Evolutionary conservation across 2,329 filamentous ascomycete species (phyloP).

Genomic region (Fusarium sublunatum): DNA sequence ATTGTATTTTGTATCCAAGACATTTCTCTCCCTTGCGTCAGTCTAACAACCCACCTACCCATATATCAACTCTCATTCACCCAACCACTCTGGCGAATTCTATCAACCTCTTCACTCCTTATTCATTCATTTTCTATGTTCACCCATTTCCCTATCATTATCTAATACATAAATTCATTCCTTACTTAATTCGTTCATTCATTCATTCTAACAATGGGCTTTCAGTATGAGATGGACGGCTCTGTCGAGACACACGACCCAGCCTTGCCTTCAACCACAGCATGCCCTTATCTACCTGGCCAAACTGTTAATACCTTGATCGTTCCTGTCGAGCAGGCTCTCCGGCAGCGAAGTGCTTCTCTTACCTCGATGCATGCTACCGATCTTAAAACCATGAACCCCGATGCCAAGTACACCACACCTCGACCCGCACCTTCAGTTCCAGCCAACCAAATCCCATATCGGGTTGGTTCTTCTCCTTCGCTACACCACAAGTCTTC

Average conservation of each 20-base stretch:
- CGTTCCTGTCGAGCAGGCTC: slow-evolving; percentile 76
- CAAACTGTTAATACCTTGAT: slow-evolving; percentile 87
- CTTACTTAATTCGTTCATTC: slow-evolving; percentile 4
- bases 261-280: slow-evolving; percentile 76
- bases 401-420: slow-evolving; percentile 78
- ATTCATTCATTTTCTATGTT: slow-evolving; percentile 18
- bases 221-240: slow-evolving; percentile 84
- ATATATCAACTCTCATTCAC: slow-evolving; percentile 23
- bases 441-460: slow-evolving; percentile 31
- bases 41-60: slow-evolving; percentile 22
- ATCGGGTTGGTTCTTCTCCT: slow-evolving; percentile 49
- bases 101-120: slow-evolving; percentile 26
- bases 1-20: slow-evolving; percentile 20
- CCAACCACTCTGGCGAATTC: slow-evolving; percentile 34
- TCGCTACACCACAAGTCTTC: slow-evolving; percentile 54
- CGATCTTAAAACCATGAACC: slow-evolving; percentile 80
- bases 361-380: slow-evolving; percentile 68
- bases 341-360: slow-evolving; percentile 72
- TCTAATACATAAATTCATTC: slow-evolving; percentile 13
- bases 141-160: slow-evolving; percentile 2
- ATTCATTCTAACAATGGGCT: slow-evolving; percentile 42
- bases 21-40: slow-evolving; percentile 39
- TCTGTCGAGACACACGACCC: slow-evolving; percentile 81
- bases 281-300: slow-evolving; percentile 87
- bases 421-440: slow-evolving; percentile 68